Percentiles rank a stretch among this genome's conserved stretches.
Evolutionary conservation across 306 rosid species (phyloP).

Genomic region (Ochetophila trinervis): DNA sequence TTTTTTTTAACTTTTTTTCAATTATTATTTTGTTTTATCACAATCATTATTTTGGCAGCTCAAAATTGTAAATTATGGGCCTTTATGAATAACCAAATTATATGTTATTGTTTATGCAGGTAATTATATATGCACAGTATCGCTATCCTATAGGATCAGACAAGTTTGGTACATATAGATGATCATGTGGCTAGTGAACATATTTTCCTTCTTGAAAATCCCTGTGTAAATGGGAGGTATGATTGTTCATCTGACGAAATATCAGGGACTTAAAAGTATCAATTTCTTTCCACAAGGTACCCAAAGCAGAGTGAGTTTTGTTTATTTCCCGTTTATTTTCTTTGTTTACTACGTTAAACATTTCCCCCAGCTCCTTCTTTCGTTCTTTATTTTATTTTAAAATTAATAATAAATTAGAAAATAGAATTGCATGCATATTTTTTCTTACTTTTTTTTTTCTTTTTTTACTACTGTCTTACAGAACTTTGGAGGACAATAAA

Average conservation of each 20-base stretch:
- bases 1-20: too few species aligned
- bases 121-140: slow-evolving; percentile 31
- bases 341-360: not conserved
- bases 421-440: not conserved
- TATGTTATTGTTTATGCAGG: slow-evolving; percentile 21
- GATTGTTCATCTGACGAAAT: slow-evolving; percentile 44
- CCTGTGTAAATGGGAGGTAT: slow-evolving; percentile 53
- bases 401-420: too few species aligned
- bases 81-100: not conserved
- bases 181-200: slow-evolving; percentile 62
- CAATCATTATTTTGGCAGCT: too few species aligned
- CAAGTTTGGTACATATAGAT: slow-evolving; percentile 50
- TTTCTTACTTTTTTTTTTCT: too few species aligned
- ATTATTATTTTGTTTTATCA: too few species aligned
- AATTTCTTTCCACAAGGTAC: slow-evolving; percentile 38
- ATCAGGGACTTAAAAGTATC: slow-evolving; percentile 26
- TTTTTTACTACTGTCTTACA: not conserved
- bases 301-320: slow-evolving; percentile 61
- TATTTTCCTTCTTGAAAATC: slow-evolving; percentile 50
- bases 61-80: too few species aligned
- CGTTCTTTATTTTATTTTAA: not conserved
- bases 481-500: slow-evolving; percentile 29
- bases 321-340: too few species aligned
- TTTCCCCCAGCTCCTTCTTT: not conserved
- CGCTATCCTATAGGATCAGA: slow-evolving; percentile 18